Conservation (phyloP, 75 land plant genomes). For the Adiantum capillusveneris region DNA sequence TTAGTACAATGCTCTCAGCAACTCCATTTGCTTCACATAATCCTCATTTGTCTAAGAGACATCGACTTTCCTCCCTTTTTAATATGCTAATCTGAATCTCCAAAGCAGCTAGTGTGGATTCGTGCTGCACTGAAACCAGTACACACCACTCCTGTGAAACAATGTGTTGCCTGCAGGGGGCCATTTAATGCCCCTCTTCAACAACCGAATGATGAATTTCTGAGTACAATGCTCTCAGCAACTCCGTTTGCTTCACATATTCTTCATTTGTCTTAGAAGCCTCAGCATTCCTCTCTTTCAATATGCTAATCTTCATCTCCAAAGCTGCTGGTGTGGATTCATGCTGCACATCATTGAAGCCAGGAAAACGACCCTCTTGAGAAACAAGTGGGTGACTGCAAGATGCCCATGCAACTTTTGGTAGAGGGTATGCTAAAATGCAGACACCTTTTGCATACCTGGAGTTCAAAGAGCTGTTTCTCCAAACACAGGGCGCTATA, state of each 20-base stretch:
- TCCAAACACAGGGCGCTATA: neutral
- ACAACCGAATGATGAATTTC: conserved; percentile 3
- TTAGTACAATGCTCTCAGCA: neutral
- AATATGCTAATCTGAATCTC: neutral
- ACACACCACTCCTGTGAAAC: neutral
- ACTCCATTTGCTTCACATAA: neutral
- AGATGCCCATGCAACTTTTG: neutral
- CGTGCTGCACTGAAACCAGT: neutral
- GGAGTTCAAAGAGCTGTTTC: neutral
- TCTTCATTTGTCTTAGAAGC: conserved; percentile 1
- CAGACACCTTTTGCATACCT: neutral
- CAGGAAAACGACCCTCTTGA: neutral
- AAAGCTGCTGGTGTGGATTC: neutral
- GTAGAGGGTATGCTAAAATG: neutral
- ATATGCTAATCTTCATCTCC: conserved; percentile 1
- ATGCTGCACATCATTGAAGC: neutral
- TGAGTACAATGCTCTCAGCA: neutral
- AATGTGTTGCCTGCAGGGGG: neutral
- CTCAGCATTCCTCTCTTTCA: neutral
- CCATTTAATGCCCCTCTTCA: too few relatives aligned
- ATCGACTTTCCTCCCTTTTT: neutral
- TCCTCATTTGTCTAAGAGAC: neutral
- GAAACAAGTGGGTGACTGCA: neutral
- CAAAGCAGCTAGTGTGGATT: neutral
- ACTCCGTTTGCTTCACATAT: neutral